phyloP scores from a whole-genome alignment of 148 eudicot genomes.

The Beta vulgaris region DNA sequence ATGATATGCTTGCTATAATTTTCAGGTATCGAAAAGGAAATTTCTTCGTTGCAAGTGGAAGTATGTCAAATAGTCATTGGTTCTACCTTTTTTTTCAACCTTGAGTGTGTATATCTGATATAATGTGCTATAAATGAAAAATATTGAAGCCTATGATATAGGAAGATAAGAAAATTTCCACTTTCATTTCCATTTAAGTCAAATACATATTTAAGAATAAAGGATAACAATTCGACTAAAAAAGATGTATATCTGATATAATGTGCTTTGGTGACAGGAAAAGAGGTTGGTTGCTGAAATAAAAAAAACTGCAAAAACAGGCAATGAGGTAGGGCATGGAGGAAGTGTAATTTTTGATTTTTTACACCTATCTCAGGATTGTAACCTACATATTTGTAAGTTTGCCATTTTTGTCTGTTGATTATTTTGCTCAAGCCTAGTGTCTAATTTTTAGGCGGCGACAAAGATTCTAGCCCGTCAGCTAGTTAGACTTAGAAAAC shows the following conservation, averaged over 20 bases:
- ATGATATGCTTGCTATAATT: constrained; percentile 10
- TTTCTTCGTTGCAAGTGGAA: constrained; percentile 68
- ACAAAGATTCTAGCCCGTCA: constrained; percentile 95
- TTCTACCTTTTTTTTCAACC: constrained; percentile 7
- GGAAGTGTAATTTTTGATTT: not conserved
- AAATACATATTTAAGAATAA: too few relatives aligned
- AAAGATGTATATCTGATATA: constrained; percentile 15
- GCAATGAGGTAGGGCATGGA: constrained; percentile 67
- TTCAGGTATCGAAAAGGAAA: constrained; percentile 90
- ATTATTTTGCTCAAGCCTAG: constrained; percentile 10
- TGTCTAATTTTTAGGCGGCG: constrained; percentile 56
- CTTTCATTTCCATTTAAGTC: too few relatives aligned
- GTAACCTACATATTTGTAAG: not conserved
- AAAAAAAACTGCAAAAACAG: constrained; percentile 96
- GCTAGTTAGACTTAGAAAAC: constrained; percentile 84
- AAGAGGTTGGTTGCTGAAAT: constrained; percentile 93
- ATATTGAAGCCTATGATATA: too few relatives aligned
- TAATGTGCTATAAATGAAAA: too few relatives aligned
- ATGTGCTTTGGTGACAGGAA: constrained; percentile 53
- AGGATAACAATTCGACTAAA: too few relatives aligned
- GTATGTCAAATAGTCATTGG: constrained; percentile 35
- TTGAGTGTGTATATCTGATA: constrained; percentile 14
- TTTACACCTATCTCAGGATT: not conserved
- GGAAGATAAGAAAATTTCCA: too few relatives aligned
- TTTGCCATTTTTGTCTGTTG: not conserved